These are phyloP conservation scores for Apophysomyces ossiformis DNA, from an alignment of 371 early-diverging fungal genomes.

Conservation along the genomic window DNA sequence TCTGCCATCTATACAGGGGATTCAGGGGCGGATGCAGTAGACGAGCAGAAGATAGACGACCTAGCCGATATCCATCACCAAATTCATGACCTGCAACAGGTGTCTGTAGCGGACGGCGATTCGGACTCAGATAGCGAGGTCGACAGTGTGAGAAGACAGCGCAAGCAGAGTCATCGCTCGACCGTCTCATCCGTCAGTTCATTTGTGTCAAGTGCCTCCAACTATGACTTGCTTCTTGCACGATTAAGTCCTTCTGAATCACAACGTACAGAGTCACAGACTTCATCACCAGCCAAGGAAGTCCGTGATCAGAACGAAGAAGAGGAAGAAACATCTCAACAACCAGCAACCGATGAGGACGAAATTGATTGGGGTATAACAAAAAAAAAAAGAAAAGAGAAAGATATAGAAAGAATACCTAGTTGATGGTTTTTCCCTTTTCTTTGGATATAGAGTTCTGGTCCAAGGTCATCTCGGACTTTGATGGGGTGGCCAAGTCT, in stretches of 20 bases:
- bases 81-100: conserved; percentile 30
- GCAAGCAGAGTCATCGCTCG: conserved; percentile 37
- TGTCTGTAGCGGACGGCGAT: conserved; percentile 3
- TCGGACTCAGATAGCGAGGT: conserved; percentile 36
- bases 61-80: conserved; percentile 9
- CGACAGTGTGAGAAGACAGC: conserved; percentile 5
- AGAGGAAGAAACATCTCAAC: background rate
- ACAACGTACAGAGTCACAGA: conserved; percentile 22
- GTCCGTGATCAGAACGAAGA: too few relatives aligned
- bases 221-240: conserved; percentile 63
- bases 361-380: conserved; percentile 72
- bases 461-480: conserved; percentile 89
- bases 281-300: conserved; percentile 4
- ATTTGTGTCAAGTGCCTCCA: conserved; percentile 43
- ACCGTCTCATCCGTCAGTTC: conserved; percentile 43
- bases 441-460: conserved; percentile 76
- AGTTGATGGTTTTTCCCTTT: background rate
- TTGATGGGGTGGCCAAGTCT: conserved; percentile 71
- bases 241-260: conserved; percentile 72
- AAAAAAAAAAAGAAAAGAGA: conserved; percentile 15
- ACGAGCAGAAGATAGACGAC: background rate
- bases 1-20: background rate
- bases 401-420: background rate
- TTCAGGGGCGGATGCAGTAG: conserved; percentile 1
- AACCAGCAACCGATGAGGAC: conserved; percentile 34